phyloP scores from a whole-genome alignment of 805 yeast genomes.

The Kuraishia floccosa region DNA sequence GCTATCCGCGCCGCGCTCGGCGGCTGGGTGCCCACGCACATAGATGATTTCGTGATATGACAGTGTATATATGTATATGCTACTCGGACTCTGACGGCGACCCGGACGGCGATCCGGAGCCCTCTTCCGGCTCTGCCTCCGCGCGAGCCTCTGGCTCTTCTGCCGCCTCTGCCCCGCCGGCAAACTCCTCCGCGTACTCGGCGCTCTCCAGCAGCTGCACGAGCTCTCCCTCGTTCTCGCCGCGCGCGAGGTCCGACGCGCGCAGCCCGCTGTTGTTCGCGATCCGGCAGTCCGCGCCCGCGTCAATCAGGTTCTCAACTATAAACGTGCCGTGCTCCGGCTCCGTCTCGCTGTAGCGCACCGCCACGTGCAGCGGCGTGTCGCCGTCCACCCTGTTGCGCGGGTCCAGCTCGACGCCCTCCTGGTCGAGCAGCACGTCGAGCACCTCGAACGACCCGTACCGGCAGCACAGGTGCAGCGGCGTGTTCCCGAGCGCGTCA shows the following conservation, averaged over 20 bases:
- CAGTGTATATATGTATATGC: neutral
- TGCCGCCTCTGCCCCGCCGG: constrained; percentile 22
- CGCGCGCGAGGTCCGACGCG: constrained; percentile 60
- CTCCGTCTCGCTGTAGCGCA: constrained; percentile 62
- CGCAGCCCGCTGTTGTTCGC: constrained; percentile 53
- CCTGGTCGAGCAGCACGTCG: constrained; percentile 73
- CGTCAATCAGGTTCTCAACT: constrained; percentile 75
- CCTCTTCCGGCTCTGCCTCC: constrained; percentile 22
- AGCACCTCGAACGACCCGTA: constrained; percentile 81
- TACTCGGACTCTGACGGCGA: neutral
- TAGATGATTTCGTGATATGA: too few species aligned
- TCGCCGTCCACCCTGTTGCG: constrained; percentile 59
- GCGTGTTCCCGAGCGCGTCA: constrained; percentile 71
- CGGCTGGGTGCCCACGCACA: too few species aligned
- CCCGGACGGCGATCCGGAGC: constrained; percentile 16
- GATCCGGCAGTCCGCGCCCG: constrained; percentile 74
- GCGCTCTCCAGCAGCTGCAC: constrained; percentile 67
- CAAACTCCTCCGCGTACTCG: constrained; percentile 50
- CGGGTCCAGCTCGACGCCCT: constrained; percentile 88
- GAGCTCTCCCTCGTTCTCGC: constrained; percentile 43
- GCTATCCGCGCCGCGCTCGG: too few species aligned
- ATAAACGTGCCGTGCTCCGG: constrained; percentile 78
- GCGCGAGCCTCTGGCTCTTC: constrained; percentile 8
- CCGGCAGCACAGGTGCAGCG: constrained; percentile 73
- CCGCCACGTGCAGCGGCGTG: constrained; percentile 86